These are phyloP conservation scores for Aspergillus japonicus DNA, from an alignment of 2,329 filamentous ascomycete species.

Conservation along the genomic window DNA sequence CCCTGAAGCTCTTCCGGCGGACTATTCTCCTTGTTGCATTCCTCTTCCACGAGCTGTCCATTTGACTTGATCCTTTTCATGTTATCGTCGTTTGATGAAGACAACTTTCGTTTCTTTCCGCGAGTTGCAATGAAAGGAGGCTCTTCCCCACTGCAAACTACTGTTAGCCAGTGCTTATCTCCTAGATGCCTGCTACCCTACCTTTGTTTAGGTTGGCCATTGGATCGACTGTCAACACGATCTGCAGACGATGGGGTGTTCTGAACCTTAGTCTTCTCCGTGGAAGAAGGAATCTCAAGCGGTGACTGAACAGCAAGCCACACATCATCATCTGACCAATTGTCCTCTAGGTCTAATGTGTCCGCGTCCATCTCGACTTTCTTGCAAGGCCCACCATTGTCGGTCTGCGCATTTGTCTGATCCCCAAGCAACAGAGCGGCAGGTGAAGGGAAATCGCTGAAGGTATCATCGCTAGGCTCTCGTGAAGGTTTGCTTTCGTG, in stretches of 20 bases:
- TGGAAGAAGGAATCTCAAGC: neutral
- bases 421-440: conserved; percentile 27
- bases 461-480: conserved; percentile 33
- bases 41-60: neutral
- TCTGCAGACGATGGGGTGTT: neutral
- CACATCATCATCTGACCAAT: conserved; percentile 3
- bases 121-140: neutral
- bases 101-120: neutral
- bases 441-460: conserved; percentile 42
- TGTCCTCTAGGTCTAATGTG: neutral
- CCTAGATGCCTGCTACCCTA: neutral
- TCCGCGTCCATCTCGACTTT: neutral
- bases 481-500: conserved; percentile 26
- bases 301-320: neutral
- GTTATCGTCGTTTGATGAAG: neutral
- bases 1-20: neutral
- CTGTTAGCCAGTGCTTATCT: neutral
- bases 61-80: neutral
- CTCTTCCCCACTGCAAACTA: neutral
- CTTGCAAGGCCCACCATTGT: neutral
- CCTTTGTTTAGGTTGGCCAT: neutral
- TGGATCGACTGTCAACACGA: too few species aligned
- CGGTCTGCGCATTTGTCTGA: neutral
- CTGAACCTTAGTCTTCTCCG: neutral
- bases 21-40: neutral